Conservation (phyloP, 225 moss, liverwort and hornwort genomes). For the Antitrichia curtipendula region DNA sequence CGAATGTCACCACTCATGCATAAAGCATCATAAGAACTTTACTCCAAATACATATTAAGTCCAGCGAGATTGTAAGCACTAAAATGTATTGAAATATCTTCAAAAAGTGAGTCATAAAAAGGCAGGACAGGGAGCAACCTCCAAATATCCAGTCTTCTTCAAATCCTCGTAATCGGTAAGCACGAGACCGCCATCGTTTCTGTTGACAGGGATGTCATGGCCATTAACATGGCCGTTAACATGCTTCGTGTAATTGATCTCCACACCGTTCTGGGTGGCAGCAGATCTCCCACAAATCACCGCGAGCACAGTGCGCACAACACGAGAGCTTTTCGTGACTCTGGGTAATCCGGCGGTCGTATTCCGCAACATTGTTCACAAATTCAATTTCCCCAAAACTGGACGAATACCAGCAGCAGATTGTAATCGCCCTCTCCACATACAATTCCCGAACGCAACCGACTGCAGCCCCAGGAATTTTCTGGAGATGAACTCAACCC, state of each 20-base stretch:
- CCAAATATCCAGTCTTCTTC: conserved; percentile 28
- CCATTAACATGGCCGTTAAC: background rate
- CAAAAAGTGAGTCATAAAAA: background rate
- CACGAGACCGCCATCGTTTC: conserved; percentile 7
- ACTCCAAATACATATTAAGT: background rate
- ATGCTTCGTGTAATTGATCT: background rate
- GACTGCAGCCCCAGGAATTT: background rate
- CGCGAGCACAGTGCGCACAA: conserved; percentile 31
- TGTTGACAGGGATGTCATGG: background rate
- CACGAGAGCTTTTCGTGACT: conserved; percentile 9
- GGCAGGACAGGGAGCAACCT: conserved; percentile 10
- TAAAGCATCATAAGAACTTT: background rate
- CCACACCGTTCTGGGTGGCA: background rate
- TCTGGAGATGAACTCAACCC: background rate
- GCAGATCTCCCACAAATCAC: conserved; percentile 18
- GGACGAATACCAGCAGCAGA: background rate
- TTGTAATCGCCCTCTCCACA: background rate
- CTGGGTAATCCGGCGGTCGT: conserved; percentile 38
- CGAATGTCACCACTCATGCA: background rate
- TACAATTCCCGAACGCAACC: background rate
- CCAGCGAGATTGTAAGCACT: background rate
- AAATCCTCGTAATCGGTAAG: conserved; percentile 26
- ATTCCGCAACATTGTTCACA: conserved; percentile 33
- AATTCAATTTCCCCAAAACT: background rate
- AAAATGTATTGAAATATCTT: background rate